phyloP scores from a whole-genome alignment of 306 rosid genomes.

The Quercus glauca region DNA sequence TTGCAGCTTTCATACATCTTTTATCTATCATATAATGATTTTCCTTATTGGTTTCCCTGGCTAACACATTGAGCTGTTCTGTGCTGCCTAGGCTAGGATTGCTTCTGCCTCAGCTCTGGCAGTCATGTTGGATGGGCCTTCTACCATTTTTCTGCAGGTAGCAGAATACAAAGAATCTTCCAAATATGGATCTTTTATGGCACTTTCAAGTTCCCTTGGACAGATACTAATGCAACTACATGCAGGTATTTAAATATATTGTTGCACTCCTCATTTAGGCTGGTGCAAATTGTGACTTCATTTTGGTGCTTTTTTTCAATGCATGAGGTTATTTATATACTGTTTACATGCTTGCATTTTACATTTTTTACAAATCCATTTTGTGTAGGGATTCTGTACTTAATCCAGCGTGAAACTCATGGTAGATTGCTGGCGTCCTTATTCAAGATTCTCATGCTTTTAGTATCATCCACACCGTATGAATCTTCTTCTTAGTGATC shows the following conservation, averaged over 20 bases:
- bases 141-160: conserved; percentile 79
- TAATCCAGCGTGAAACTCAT: conserved; percentile 63
- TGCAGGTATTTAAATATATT: conserved; percentile 44
- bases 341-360: conserved; percentile 5
- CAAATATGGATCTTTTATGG: conserved; percentile 83
- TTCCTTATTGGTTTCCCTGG: conserved; percentile 7
- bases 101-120: conserved; percentile 73
- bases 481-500: conserved; percentile 22
- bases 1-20: not conserved
- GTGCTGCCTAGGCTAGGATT: conserved; percentile 58
- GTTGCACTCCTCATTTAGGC: not conserved
- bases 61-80: conserved; percentile 30
- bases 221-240: conserved; percentile 88
- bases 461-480: conserved; percentile 88
- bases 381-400: conserved; percentile 68
- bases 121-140: conserved; percentile 76
- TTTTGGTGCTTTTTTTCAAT: not conserved
- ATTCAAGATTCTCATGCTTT: conserved; percentile 81
- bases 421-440: conserved; percentile 71
- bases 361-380: conserved; percentile 6
- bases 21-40: not conserved
- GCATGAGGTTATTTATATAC: not conserved
- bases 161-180: conserved; percentile 81
- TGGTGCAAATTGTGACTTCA: not conserved
- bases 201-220: conserved; percentile 91